phyloP scores from a whole-genome alignment of 768 basidiomycete species.

The Russula ochroleuca region DNA sequence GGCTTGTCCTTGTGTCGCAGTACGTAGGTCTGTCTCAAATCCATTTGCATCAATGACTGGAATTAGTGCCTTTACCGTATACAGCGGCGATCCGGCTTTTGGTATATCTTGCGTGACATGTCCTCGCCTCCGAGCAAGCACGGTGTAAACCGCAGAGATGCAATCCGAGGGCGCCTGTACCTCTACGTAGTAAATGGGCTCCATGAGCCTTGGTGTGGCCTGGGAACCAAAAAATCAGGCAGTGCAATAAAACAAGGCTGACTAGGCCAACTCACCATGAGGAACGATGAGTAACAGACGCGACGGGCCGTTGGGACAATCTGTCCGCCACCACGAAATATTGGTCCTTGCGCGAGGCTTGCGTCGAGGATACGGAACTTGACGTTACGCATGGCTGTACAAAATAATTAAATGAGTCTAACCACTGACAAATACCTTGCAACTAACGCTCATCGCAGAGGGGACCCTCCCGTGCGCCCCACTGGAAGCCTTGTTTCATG shows the following conservation, averaged over 20 bases:
- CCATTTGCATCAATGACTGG: slow-evolving; percentile 99
- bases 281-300: slow-evolving; percentile 98
- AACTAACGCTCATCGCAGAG: slow-evolving; percentile 96
- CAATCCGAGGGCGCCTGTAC: slow-evolving; percentile 99
- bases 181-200: slow-evolving; percentile 98
- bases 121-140: slow-evolving; percentile 96
- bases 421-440: slow-evolving; percentile 13
- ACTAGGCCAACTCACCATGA: slow-evolving; percentile 65
- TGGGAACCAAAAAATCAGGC: slow-evolving; percentile 33
- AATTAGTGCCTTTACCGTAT: slow-evolving; percentile 97
- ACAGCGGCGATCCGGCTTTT: slow-evolving; percentile 95
- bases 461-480: slow-evolving; percentile 97
- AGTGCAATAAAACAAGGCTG: not conserved
- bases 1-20: slow-evolving; percentile 98
- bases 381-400: slow-evolving; percentile 91
- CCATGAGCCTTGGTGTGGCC: slow-evolving; percentile 94
- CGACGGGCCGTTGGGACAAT: slow-evolving; percentile 98
- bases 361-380: slow-evolving; percentile 97
- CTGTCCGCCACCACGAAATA: slow-evolving; percentile 96
- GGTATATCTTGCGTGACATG: slow-evolving; percentile 98
- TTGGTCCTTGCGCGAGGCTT: slow-evolving; percentile 88
- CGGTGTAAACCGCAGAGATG: slow-evolving; percentile 97
- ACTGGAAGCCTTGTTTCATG: slow-evolving; percentile 99
- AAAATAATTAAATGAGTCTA: slow-evolving; percentile 3
- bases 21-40: slow-evolving; percentile 96